Percentiles rank a stretch among this genome's conserved stretches.
Evolutionary conservation across 345 rosid species (phyloP).

Genomic region (Gossypium anomalum): DNA sequence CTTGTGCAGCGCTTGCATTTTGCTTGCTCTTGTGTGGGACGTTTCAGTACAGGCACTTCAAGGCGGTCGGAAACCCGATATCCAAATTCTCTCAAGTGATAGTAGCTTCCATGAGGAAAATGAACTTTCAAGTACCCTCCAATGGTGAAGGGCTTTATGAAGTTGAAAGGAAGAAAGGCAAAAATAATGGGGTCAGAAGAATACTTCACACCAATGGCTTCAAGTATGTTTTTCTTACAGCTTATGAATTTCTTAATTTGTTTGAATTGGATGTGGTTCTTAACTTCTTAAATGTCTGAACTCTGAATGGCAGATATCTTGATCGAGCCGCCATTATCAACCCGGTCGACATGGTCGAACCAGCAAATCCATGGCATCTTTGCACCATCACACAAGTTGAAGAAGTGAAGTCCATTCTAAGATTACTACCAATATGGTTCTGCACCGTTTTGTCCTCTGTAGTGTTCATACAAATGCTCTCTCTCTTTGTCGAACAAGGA

Average conservation of each 20-base stretch:
- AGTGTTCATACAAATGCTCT: constrained; percentile 28
- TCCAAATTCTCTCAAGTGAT: constrained; percentile 31
- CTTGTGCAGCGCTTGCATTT: constrained; percentile 19
- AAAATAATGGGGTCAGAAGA: constrained; percentile 12
- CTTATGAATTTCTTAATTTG: not conserved
- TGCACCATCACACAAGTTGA: constrained; percentile 41
- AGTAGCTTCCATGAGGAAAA: constrained; percentile 30
- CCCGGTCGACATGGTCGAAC: constrained; percentile 12
- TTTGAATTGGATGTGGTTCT: not conserved
- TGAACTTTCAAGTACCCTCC: constrained; percentile 18
- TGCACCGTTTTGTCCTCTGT: constrained; percentile 30
- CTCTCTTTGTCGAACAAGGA: constrained; percentile 41
- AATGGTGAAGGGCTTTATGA: constrained; percentile 25
- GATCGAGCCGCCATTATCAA: constrained; percentile 34
- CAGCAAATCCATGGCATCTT: constrained; percentile 28
- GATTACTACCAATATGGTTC: constrained; percentile 36
- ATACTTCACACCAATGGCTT: constrained; percentile 29
- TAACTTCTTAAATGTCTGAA: not conserved
- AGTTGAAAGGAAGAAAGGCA: constrained; percentile 10
- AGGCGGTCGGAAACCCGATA: constrained; percentile 33
- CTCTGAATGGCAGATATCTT: constrained; percentile 26
- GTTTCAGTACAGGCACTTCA: constrained; percentile 28
- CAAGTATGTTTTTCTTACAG: constrained; percentile 20
- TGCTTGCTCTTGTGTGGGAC: constrained; percentile 22
- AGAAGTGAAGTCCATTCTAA: constrained; percentile 39